phyloP scores from a whole-genome alignment of 352 stramenopile genomes.

The Pythium coloratum region DNA sequence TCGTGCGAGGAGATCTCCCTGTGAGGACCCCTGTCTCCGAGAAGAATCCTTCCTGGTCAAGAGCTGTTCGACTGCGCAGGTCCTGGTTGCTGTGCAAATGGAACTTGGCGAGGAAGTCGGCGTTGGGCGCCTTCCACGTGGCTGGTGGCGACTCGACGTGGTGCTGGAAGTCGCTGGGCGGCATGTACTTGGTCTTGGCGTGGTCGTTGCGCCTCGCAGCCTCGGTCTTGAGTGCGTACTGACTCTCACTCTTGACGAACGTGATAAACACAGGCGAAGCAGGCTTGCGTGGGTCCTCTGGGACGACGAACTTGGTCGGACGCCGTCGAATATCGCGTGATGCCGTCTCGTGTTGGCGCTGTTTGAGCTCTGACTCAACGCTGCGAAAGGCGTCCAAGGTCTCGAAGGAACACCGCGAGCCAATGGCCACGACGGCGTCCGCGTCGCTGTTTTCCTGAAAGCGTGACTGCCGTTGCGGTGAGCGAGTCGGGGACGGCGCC shows the following conservation, averaged over 20 bases:
- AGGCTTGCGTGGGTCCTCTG: neutral
- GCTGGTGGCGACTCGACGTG: slow-evolving; percentile 31
- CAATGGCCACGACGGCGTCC: slow-evolving; percentile 20
- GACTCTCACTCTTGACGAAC: slow-evolving; percentile 30
- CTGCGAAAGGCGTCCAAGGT: slow-evolving; percentile 34
- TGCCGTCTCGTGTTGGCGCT: slow-evolving; percentile 3
- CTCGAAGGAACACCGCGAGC: slow-evolving; percentile 44
- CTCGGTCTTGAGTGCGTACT: slow-evolving; percentile 35
- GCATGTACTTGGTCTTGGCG: slow-evolving; percentile 43
- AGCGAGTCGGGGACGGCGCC: neutral
- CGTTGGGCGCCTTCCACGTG: slow-evolving; percentile 7
- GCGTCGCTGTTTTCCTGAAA: neutral
- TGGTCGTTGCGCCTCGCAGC: slow-evolving; percentile 50
- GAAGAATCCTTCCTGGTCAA: slow-evolving; percentile 50
- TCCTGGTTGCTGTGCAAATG: slow-evolving; percentile 62
- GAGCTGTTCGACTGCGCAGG: slow-evolving; percentile 44
- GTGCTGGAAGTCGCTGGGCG: slow-evolving; percentile 47
- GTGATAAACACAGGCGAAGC: slow-evolving; percentile 24
- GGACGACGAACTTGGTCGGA: slow-evolving; percentile 20
- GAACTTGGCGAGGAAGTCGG: slow-evolving; percentile 76
- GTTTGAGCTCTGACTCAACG: slow-evolving; percentile 27
- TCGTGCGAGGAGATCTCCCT: neutral
- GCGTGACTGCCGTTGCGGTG: neutral
- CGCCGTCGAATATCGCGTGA: slow-evolving; percentile 22
- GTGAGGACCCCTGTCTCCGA: neutral